Percentiles rank a stretch among this genome's conserved stretches.
Evolutionary conservation across 106 monocot species (phyloP).

Genomic region (Triglochin maritima): DNA sequence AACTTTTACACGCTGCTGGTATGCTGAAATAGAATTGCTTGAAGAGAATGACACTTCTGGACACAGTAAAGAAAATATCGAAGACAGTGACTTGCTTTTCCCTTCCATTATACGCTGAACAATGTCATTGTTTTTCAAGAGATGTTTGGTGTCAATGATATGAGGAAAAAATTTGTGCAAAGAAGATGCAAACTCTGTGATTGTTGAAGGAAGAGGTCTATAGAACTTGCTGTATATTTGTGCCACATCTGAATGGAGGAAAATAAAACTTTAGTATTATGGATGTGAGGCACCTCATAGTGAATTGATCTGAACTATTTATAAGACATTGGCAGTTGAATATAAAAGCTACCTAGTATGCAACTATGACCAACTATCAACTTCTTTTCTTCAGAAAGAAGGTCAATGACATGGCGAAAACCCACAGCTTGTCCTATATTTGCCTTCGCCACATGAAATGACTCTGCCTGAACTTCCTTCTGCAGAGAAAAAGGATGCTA

Average conservation of each 20-base stretch:
- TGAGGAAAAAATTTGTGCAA: slow-evolving; percentile 57
- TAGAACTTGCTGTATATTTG: slow-evolving; percentile 77
- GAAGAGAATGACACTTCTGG: slow-evolving; percentile 30
- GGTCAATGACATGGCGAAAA: slow-evolving; percentile 88
- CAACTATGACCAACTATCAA: slow-evolving; percentile 94
- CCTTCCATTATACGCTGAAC: slow-evolving; percentile 67
- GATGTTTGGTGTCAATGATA: slow-evolving; percentile 77
- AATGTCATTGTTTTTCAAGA: slow-evolving; percentile 37
- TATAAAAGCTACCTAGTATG: slow-evolving; percentile 40
- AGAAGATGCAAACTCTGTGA: slow-evolving; percentile 47
- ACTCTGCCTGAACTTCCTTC: slow-evolving; percentile 62
- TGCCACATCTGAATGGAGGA: slow-evolving; percentile 56
- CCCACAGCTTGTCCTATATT: slow-evolving; percentile 63
- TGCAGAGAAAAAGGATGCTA: slow-evolving; percentile 10
- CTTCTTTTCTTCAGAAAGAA: slow-evolving; percentile 66
- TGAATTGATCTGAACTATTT: background rate
- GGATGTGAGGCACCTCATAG: too few species aligned
- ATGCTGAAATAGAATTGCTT: slow-evolving; percentile 8
- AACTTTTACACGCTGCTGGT: slow-evolving; percentile 35
- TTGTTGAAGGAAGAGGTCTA: slow-evolving; percentile 68
- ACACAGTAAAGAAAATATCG: slow-evolving; percentile 70
- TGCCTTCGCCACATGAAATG: slow-evolving; percentile 19
- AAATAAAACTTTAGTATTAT: slow-evolving; percentile 3
- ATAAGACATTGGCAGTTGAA: background rate
- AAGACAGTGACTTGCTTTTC: slow-evolving; percentile 79